phyloP scores from a whole-genome alignment of 2,329 filamentous ascomycete genomes.

The Drechmeria coniospora region DNA sequence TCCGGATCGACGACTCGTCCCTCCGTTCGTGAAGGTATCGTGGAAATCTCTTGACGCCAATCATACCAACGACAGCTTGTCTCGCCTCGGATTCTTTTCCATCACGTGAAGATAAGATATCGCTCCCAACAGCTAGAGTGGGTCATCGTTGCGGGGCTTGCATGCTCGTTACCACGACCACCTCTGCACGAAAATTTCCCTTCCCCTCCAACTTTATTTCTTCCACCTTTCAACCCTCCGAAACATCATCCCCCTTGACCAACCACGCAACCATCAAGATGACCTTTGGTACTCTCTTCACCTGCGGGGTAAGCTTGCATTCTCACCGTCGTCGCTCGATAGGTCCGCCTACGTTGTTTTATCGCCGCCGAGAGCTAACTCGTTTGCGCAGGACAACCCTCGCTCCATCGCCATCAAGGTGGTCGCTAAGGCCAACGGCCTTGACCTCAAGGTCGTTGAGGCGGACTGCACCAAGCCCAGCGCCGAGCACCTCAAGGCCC shows the following conservation, averaged over 20 bases:
- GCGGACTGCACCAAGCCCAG: conserved; percentile 50
- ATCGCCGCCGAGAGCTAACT: conserved; percentile 10
- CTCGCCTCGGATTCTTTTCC: neutral
- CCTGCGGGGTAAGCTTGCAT: conserved; percentile 51
- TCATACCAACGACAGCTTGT: neutral
- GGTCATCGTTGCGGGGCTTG: conserved; percentile 16
- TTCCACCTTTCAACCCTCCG: conserved; percentile 7
- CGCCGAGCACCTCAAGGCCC: conserved; percentile 69
- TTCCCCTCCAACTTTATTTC: conserved; percentile 4
- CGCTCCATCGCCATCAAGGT: conserved; percentile 79
- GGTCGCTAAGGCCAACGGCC: conserved; percentile 92
- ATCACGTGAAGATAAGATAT: conserved; percentile 11
- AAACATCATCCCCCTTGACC: conserved; percentile 4
- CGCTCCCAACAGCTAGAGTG: conserved; percentile 3
- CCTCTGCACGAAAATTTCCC: conserved; percentile 17
- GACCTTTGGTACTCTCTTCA: conserved; percentile 97
- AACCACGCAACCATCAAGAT: conserved; percentile 41
- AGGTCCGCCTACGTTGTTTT: too few relatives aligned
- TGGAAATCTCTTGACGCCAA: too few relatives aligned
- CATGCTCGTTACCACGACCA: conserved; percentile 11
- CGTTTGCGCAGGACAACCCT: conserved; percentile 55
- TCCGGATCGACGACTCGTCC: too few relatives aligned
- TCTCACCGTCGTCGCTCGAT: too few relatives aligned
- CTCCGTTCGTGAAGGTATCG: too few relatives aligned
- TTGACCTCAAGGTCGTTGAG: conserved; percentile 76